Conservation (phyloP, 495 filamentous ascomycete genomes). For the Annulohypoxylon maeteangense region DNA sequence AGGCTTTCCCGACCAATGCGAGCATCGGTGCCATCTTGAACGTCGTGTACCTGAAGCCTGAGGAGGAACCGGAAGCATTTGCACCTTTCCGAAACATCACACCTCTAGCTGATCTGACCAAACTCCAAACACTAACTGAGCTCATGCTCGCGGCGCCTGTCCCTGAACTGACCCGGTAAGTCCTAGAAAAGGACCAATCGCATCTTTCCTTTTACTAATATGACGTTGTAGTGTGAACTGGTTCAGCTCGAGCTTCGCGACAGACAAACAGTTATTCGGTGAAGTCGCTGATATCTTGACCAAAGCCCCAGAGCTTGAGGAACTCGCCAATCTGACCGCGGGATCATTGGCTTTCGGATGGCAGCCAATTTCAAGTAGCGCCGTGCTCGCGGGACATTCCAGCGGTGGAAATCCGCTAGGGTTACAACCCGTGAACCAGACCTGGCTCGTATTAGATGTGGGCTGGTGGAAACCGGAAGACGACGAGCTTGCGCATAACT, state of each 20-base stretch:
- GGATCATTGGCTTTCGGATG: constrained; percentile 45
- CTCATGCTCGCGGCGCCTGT: constrained; percentile 29
- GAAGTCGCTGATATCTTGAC: constrained; percentile 32
- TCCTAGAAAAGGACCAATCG: neutral
- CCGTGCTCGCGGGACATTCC: constrained; percentile 32
- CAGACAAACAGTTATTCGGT: constrained; percentile 32
- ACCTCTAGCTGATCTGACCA: constrained; percentile 34
- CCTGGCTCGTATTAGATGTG: constrained; percentile 43
- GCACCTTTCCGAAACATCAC: constrained; percentile 39
- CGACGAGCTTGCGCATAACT: constrained; percentile 33
- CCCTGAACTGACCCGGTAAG: constrained; percentile 34
- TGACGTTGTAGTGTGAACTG: constrained; percentile 32
- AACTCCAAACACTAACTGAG: constrained; percentile 41
- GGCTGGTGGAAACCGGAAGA: constrained; percentile 42
- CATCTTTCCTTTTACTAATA: constrained; percentile 16
- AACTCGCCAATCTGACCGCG: constrained; percentile 36
- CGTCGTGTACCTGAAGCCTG: constrained; percentile 43
- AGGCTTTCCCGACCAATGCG: constrained; percentile 44
- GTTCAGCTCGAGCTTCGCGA: constrained; percentile 42
- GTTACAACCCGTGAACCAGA: constrained; percentile 44
- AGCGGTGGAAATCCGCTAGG: constrained; percentile 41
- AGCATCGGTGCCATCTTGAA: constrained; percentile 44
- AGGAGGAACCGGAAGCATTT: constrained; percentile 37
- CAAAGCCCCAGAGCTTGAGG: constrained; percentile 38
- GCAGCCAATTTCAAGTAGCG: constrained; percentile 43